Base-by-base conservation (phyloP, 2,329 filamentous ascomycete species). In the Bipolaris sorokiniana region DNA sequence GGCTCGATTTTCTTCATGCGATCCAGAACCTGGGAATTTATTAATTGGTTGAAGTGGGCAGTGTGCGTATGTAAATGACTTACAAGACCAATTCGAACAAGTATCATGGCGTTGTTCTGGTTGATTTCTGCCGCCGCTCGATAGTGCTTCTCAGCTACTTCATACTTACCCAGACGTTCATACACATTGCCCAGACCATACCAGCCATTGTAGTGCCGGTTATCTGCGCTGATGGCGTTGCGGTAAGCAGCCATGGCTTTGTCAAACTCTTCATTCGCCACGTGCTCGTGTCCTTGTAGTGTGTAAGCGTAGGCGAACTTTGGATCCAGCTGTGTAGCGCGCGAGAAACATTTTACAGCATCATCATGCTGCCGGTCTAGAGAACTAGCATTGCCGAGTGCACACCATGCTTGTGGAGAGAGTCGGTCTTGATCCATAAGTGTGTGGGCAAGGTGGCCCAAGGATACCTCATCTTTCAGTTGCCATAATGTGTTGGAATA, bases 401-500 rank as follows among this genome's bases (percentile, higher is more conserved):
- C 91, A 72, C 93, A 97, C 96, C 95, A 99, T 3, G 95, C 92
- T 76, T 99, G 90, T 1, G 95, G 94, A 0, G 93, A 94, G 63
- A 95, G 83, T 79, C 93, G 95, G 58, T 92, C 90, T 15, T 90
- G 82, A 63, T 97, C 94, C 49, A 96, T 85, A 38, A 98, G 83
- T 69, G 96, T 91, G 70, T 98, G 94, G 0, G 94, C 92, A 26
- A 99, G 83, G 77, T 95, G 96, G 0, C 94, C 93, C 20, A 99
- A 83, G 59, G 97, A 91, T 0, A 92, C 90, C 71, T 97, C 94
- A 62, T 90, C 89, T 77, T 96, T 97, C 61, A 97, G 80, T 76
- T 97, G 93, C 95, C 96, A 99, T n/a, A 99, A 83, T n/a, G 96
- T 89, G 0, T 95, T 99, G 13, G 94, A 98, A 78, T 97, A 99